Percentiles rank a stretch among this genome's conserved stretches.
Conservation (phyloP, 805 yeast species). For the Saturnispora mendoncae region DNA sequence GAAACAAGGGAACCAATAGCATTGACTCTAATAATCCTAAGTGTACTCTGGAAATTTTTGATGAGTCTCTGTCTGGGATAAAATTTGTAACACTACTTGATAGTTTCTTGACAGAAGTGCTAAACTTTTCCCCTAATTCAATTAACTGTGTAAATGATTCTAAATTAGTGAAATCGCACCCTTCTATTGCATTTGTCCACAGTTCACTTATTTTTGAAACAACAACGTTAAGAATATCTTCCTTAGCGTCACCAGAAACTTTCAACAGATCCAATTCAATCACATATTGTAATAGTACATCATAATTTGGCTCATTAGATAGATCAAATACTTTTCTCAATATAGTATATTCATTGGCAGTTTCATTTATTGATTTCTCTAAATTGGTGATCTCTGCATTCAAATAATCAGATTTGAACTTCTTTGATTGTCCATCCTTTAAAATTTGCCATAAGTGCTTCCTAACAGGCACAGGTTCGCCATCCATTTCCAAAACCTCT, state of each 20-base stretch:
- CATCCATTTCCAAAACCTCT: conserved; percentile 23
- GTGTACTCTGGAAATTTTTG: neutral
- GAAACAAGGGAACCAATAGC: conserved; percentile 8
- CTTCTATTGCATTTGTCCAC: conserved; percentile 15
- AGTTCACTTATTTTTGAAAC: conserved; percentile 20
- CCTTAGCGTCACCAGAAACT: conserved; percentile 1
- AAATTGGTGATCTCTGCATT: conserved; percentile 14
- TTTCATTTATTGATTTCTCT: neutral
- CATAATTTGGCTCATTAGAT: conserved; percentile 4
- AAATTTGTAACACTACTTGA: neutral
- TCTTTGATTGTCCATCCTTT: neutral
- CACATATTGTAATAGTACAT: neutral
- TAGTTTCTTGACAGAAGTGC: conserved; percentile 9
- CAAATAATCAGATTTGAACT: conserved; percentile 13
- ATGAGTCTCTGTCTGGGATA: neutral
- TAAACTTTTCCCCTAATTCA: conserved; percentile 13
- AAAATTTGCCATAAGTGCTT: neutral
- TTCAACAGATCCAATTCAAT: neutral
- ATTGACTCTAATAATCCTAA: conserved; percentile 7
- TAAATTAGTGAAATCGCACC: conserved; percentile 34
- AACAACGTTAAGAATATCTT: conserved; percentile 13
- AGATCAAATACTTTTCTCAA: conserved; percentile 9
- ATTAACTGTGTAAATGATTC: conserved; percentile 23
- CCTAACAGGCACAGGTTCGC: neutral
- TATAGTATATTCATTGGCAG: conserved; percentile 1